These are phyloP conservation scores for Gossypium sturtianum DNA, from an alignment of 345 rosid genomes.

Conservation along the genomic window DNA sequence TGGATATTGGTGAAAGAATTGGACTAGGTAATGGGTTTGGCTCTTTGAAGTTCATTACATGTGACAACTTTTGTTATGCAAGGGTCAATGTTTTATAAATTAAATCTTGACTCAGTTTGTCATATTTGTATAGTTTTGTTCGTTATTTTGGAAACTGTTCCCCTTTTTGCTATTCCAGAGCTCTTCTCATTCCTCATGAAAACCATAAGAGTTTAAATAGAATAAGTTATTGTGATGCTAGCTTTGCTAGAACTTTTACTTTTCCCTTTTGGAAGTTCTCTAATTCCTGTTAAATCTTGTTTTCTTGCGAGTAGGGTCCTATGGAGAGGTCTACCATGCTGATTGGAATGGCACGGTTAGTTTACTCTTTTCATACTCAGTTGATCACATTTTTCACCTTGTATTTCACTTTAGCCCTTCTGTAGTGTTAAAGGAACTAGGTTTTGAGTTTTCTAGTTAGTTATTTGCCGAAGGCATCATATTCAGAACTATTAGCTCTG, in stretches of 20 bases:
- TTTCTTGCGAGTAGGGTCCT: constrained; percentile 61
- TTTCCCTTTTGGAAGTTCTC: constrained; percentile 9
- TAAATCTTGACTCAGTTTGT: background rate
- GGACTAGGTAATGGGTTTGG: constrained; percentile 69
- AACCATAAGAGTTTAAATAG: background rate
- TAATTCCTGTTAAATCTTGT: constrained; percentile 16
- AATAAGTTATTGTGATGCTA: constrained; percentile 6
- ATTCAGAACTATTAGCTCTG: background rate
- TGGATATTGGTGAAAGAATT: constrained; percentile 94
- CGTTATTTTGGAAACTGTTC: background rate
- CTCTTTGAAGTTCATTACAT: background rate
- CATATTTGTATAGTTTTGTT: background rate
- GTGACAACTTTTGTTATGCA: background rate
- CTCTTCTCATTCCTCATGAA: constrained; percentile 3
- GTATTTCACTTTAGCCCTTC: background rate
- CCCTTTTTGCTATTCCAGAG: background rate
- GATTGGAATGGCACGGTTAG: constrained; percentile 99
- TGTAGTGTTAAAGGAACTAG: background rate
- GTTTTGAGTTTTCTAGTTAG: background rate
- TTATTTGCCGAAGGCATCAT: constrained; percentile 8
- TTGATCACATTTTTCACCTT: background rate
- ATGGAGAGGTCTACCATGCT: constrained; percentile 98
- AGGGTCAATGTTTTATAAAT: background rate
- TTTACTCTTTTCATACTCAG: constrained; percentile 17
- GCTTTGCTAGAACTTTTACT: background rate